Evolutionary conservation across 2,329 filamentous ascomycete genomes (phyloP).

Genomic region (Fusarium foetens): DNA sequence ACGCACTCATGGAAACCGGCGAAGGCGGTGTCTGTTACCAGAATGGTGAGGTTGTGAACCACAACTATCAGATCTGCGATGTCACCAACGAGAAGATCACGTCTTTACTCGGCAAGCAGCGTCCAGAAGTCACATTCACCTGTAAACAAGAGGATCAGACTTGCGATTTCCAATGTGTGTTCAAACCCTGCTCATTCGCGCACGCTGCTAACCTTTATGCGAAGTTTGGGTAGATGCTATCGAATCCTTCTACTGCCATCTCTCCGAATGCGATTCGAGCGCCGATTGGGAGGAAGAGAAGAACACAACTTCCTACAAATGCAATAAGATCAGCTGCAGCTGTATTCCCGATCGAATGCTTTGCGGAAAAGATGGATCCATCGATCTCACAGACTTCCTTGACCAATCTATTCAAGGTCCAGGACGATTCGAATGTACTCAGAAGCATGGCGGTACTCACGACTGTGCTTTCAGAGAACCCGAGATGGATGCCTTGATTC

Average conservation of each 20-base stretch:
- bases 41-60: conserved; percentile 87
- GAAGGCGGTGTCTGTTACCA: conserved; percentile 91
- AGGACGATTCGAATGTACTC: conserved; percentile 81
- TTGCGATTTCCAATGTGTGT: conserved; percentile 94
- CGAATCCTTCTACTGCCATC: conserved; percentile 95
- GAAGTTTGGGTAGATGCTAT: conserved; percentile 93
- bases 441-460: conserved; percentile 70
- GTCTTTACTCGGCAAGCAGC: conserved; percentile 82
- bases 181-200: not conserved
- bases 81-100: conserved; percentile 97
- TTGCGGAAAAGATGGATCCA: conserved; percentile 88
- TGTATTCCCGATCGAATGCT: conserved; percentile 94
- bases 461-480: conserved; percentile 89
- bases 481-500: conserved; percentile 90
- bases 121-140: conserved; percentile 93
- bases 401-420: conserved; percentile 85
- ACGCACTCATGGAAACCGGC: conserved; percentile 84
- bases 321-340: conserved; percentile 83
- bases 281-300: conserved; percentile 73
- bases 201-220: conserved; percentile 11
- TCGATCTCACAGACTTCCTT: conserved; percentile 92
- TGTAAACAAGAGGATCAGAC: conserved; percentile 79
- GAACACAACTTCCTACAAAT: conserved; percentile 88
- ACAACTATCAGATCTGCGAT: conserved; percentile 98
- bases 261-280: conserved; percentile 81